Base-by-base conservation (phyloP, 495 filamentous ascomycete species). In the Trichoderma parareesei region DNA sequence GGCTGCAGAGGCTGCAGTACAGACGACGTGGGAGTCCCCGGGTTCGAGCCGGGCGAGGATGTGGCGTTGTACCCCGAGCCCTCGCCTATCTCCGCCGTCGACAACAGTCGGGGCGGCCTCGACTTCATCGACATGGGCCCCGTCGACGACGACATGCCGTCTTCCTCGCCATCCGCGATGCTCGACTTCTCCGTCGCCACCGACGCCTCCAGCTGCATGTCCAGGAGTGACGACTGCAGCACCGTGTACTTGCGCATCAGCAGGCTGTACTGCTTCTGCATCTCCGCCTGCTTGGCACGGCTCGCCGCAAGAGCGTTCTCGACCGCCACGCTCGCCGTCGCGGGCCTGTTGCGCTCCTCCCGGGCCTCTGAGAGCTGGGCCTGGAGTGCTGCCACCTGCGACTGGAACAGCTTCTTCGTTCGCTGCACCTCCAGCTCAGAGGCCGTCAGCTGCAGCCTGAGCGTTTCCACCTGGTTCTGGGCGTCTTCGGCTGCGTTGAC, bases 401-500 rank as follows among this genome's bases (percentile, higher is more conserved):
- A 71, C 48, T 82, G 73, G 67, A 82, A 81, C 0, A 68, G 72
- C 33, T 73, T 68, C 7, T 76, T 77, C n/a, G 71, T 67, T 60
- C 77, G 74, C 48, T 79, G 74, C 35, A 80, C 71, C 59, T 88
- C 82, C 18, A 73, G 72, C 42, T 90, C 82, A 27, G 74, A 73
- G 55, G 83, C 77, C 43, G 76, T 76, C 27, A 88, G 69, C 65
- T 82, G 76, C 70, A 80, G 67, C 14, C 79, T 76, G 43, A 84
- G 72, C 61, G 78, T 74, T 64, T 86, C 76, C 8, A 83, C 78
- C 48, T 83, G 79, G 59, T 72, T 78, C 46, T 82, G 72, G 18
- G 83, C 77, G 33, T 77, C 74, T 33, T 84, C 83, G 5, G 82
- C 79, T 48, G 81, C 79, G 40, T 78, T 73, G 65, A 81, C 77